Evolutionary conservation across 163 green algal genomes (phyloP).

Genomic region (Coccomyxa subellipsoidea): DNA sequence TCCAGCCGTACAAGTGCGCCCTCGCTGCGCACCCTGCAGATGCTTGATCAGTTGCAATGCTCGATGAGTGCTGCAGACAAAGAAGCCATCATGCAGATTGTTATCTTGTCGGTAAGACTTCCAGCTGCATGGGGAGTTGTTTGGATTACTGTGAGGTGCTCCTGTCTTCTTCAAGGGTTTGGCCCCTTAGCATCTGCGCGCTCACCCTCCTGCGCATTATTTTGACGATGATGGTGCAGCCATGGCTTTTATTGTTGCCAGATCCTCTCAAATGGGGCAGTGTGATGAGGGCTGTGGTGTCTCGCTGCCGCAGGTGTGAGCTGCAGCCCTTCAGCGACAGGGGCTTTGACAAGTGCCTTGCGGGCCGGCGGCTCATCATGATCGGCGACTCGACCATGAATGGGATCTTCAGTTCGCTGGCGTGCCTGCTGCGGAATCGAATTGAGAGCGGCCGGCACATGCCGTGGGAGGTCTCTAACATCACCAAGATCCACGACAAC

Average conservation of each 20-base stretch:
- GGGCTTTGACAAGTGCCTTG: not conserved
- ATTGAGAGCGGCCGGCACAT: not conserved
- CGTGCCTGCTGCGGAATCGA: not conserved
- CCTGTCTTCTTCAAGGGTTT: too few species aligned
- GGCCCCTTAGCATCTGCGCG: too few species aligned
- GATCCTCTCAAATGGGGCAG: too few species aligned
- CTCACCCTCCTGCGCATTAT: too few species aligned
- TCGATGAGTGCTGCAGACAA: not conserved
- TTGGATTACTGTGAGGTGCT: too few species aligned
- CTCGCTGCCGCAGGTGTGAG: not conserved
- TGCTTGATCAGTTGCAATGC: not conserved
- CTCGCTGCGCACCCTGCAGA: too few species aligned
- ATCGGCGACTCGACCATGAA: not conserved
- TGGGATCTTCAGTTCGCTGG: not conserved
- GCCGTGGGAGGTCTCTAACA: not conserved
- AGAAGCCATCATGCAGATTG: not conserved
- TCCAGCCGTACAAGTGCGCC: not conserved
- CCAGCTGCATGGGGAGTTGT: too few species aligned
- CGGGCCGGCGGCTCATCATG: not conserved
- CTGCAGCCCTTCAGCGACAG: not conserved
- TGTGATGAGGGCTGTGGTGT: not conserved
- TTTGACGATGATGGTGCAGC: not conserved
- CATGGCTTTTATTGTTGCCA: not conserved
- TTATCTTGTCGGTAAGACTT: not conserved
- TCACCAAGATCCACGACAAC: not conserved